Evolutionary conservation across 768 basidiomycete genomes (phyloP).

Genomic region (Saitozyma podzolica): DNA sequence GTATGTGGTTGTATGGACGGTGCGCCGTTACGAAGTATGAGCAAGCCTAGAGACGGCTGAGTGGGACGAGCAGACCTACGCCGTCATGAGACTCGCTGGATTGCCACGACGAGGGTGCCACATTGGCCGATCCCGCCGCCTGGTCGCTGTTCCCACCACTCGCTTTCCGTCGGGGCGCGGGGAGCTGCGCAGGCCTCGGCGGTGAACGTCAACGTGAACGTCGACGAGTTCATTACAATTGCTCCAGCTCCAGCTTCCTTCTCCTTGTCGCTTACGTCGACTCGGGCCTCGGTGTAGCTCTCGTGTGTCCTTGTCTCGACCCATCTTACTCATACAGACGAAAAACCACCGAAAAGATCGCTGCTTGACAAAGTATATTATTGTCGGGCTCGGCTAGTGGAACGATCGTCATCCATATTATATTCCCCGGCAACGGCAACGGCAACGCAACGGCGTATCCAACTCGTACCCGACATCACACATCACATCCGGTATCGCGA

Average conservation of each 20-base stretch:
- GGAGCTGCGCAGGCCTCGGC: neutral
- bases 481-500: neutral
- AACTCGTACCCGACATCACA: neutral
- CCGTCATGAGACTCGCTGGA: no score
- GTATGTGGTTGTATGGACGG: no score
- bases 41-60: no score
- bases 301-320: neutral
- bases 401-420: neutral
- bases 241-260: neutral
- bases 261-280: neutral
- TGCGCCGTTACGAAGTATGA: no score
- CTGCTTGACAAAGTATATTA: neutral
- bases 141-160: no score
- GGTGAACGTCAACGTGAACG: neutral
- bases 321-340: no score
- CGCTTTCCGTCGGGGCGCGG: neutral
- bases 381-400: neutral
- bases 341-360: no score
- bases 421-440: no score
- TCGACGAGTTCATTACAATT: neutral
- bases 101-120: no score
- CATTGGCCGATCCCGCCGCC: no score
- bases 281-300: neutral
- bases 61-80: no score
- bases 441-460: neutral